phyloP scores from a whole-genome alignment of 2,329 filamentous ascomycete genomes.

The Aureobasidium pullulans region DNA sequence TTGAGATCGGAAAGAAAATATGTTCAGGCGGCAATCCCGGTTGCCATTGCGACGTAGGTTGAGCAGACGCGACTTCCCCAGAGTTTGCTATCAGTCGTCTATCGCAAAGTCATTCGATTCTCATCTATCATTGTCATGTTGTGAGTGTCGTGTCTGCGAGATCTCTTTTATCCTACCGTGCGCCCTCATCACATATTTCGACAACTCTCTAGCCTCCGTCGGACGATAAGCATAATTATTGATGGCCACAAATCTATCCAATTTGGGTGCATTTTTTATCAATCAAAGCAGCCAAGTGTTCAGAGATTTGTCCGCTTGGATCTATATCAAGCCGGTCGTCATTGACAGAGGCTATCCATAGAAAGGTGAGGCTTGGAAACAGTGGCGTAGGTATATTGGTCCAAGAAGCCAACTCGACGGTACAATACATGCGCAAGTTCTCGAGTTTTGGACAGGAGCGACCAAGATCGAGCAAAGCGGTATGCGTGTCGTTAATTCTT shows the following conservation, averaged over 20 bases:
- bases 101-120: background rate
- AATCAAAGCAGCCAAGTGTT: background rate
- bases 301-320: background rate
- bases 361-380: background rate
- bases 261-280: background rate
- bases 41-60: conserved; percentile 1
- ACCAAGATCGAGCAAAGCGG: background rate
- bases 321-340: background rate
- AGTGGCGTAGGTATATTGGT: background rate
- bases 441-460: background rate
- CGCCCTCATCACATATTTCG: background rate
- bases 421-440: background rate
- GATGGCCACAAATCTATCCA: background rate
- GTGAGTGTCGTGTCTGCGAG: background rate
- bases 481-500: background rate
- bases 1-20: background rate
- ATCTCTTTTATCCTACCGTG: background rate
- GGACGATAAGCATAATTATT: background rate
- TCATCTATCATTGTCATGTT: background rate
- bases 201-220: background rate
- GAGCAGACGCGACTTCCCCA: background rate
- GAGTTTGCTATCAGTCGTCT: background rate
- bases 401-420: background rate
- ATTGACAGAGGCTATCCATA: background rate
- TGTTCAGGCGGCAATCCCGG: background rate